Conservation (phyloP, 2,329 filamentous ascomycete species). For the Blastomyces parvus region DNA sequence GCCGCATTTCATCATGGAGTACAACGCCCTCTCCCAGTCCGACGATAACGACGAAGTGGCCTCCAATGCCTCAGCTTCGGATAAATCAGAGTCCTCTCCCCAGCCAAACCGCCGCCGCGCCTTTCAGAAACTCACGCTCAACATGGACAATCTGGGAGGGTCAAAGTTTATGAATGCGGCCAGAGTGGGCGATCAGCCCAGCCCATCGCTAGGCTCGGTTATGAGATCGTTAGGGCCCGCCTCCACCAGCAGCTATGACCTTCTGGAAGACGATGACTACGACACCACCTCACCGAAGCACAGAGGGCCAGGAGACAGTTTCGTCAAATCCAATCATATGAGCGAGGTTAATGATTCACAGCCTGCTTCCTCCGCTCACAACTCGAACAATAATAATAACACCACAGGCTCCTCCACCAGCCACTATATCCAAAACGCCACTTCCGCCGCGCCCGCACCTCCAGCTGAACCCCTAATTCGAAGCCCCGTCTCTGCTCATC, state of each 20-base stretch:
- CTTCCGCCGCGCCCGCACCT: conserved; percentile 14
- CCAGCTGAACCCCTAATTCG: conserved; percentile 27
- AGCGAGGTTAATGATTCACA: neutral
- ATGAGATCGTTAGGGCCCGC: conserved; percentile 13
- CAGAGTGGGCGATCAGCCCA: conserved; percentile 21
- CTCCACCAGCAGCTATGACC: conserved; percentile 31
- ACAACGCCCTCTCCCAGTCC: conserved; percentile 36
- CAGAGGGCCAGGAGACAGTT: conserved; percentile 17
- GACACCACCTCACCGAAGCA: conserved; percentile 20
- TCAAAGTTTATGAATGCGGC: conserved; percentile 23
- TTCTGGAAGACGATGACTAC: conserved; percentile 41
- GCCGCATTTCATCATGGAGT: conserved; percentile 28
- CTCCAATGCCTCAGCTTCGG: conserved; percentile 29
- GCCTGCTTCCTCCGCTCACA: neutral
- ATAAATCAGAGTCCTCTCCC: conserved; percentile 26
- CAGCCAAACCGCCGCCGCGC: conserved; percentile 17
- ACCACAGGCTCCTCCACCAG: neutral
- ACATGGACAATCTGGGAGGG: conserved; percentile 27
- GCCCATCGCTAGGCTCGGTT: conserved; percentile 14
- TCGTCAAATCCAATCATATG: neutral
- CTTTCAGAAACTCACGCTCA: conserved; percentile 26
- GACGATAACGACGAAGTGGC: conserved; percentile 32
- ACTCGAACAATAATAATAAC: neutral
- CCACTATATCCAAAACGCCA: neutral
- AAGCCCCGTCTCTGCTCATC: conserved; percentile 33